Conservation (phyloP, 257 asterid species). For the Nicotiana tabacum region DNA sequence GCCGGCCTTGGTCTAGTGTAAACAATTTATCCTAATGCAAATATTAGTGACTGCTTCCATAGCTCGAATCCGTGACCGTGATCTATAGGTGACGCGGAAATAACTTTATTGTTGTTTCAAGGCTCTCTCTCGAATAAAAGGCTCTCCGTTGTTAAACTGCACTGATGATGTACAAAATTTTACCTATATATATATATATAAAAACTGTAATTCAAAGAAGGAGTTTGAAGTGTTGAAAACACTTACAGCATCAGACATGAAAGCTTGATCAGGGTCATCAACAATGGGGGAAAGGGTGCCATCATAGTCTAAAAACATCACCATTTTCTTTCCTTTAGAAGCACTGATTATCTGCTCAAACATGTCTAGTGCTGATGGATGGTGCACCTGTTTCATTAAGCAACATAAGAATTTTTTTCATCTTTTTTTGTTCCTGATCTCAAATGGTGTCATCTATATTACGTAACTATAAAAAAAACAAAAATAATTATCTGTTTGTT, state of each 20-base stretch:
- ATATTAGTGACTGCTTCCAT: too few relatives aligned
- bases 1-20: too few relatives aligned
- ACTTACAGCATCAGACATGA: constrained; percentile 69
- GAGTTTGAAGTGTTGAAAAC: too few relatives aligned
- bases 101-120: too few relatives aligned
- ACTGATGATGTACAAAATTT: too few relatives aligned
- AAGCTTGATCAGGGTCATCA: constrained; percentile 83
- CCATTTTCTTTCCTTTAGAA: constrained; percentile 73
- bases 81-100: too few relatives aligned
- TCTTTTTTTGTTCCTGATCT: background rate
- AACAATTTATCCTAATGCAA: too few relatives aligned
- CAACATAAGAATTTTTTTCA: background rate
- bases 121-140: too few relatives aligned
- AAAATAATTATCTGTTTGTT: background rate
- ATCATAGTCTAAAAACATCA: constrained; percentile 86
- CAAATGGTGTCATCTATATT: background rate
- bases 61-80: too few relatives aligned
- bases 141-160: too few relatives aligned
- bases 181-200: too few relatives aligned
- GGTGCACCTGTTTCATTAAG: constrained; percentile 43
- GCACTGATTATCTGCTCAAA: constrained; percentile 65
- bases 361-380: constrained; percentile 76
- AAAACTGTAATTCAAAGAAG: too few relatives aligned
- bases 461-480: background rate
- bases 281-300: constrained; percentile 93